Evolutionary conservation across 1,284 basidiomycete genomes (phyloP).

Genomic region (Marasmius oreades): DNA sequence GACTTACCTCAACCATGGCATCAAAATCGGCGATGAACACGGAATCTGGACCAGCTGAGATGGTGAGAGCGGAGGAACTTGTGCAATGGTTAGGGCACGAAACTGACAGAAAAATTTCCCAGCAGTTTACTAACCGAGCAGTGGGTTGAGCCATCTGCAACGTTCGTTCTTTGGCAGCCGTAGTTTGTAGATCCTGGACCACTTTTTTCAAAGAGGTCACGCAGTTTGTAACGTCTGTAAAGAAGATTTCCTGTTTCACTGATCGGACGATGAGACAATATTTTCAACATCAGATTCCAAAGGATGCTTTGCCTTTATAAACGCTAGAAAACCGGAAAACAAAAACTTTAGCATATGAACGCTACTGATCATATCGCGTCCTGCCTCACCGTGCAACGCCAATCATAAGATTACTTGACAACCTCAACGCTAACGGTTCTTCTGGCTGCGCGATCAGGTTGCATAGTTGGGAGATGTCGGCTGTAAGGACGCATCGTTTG

Average conservation of each 20-base stretch:
- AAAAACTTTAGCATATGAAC: neutral
- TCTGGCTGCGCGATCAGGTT: constrained; percentile 73
- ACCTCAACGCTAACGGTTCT: constrained; percentile 81
- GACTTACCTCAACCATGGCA: constrained; percentile 57
- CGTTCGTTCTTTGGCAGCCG: constrained; percentile 39
- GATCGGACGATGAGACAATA: neutral
- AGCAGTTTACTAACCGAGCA: constrained; percentile 44
- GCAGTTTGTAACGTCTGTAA: constrained; percentile 76
- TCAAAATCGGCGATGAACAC: constrained; percentile 63
- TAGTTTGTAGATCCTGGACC: constrained; percentile 55
- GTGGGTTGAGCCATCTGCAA: constrained; percentile 69
- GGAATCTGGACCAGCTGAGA: constrained; percentile 50
- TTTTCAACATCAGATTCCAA: neutral
- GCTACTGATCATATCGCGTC: constrained; percentile 9
- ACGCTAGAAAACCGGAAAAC: constrained; percentile 44
- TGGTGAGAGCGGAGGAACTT: constrained; percentile 59
- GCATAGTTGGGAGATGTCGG: constrained; percentile 79
- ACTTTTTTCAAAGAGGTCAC: constrained; percentile 72
- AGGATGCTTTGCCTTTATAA: constrained; percentile 48
- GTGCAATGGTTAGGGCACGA: neutral
- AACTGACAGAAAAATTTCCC: neutral
- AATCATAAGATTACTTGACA: constrained; percentile 85
- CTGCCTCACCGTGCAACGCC: constrained; percentile 74
- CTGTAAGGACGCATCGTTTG: constrained; percentile 73
- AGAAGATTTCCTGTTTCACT: constrained; percentile 83